phyloP scores from a whole-genome alignment of 192 early-diverging fungal genomes.

The Backusella australiensis region DNA sequence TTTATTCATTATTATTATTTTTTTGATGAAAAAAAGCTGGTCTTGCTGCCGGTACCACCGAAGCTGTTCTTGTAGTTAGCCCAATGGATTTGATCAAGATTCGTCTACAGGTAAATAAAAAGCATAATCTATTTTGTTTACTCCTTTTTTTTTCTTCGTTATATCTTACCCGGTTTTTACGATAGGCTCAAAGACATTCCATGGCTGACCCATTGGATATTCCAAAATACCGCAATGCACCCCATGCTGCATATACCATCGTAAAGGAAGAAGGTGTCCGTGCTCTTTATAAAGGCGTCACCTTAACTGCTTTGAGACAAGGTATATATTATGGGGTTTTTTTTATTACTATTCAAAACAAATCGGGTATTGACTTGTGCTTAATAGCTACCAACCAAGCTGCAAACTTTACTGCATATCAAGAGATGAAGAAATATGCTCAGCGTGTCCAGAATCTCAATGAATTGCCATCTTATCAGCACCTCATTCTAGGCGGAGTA shows the following conservation, averaged over 20 bases:
- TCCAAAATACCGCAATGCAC: slow-evolving; percentile 94
- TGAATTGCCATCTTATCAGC: slow-evolving; percentile 86
- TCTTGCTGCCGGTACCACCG: slow-evolving; percentile 88
- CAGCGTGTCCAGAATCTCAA: slow-evolving; percentile 62
- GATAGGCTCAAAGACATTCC: slow-evolving; percentile 87
- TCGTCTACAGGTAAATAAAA: slow-evolving; percentile 66
- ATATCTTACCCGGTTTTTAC: not conserved
- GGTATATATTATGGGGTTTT: slow-evolving; percentile 34
- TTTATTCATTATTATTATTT: not conserved
- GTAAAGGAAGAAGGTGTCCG: slow-evolving; percentile 84
- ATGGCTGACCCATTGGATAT: slow-evolving; percentile 94
- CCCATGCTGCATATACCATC: slow-evolving; percentile 88
- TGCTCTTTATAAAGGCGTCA: slow-evolving; percentile 92
- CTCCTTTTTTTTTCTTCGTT: not conserved
- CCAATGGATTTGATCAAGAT: slow-evolving; percentile 99
- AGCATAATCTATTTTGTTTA: not conserved
- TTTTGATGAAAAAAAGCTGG: slow-evolving; percentile 54
- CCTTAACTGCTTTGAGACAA: slow-evolving; percentile 89
- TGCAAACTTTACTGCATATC: slow-evolving; percentile 97
- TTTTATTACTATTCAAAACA: not conserved
- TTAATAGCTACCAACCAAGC: slow-evolving; percentile 89
- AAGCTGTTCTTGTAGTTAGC: slow-evolving; percentile 91
- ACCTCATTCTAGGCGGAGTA: slow-evolving; percentile 83
- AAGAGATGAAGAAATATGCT: slow-evolving; percentile 81
- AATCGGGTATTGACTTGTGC: not conserved